A percentile compares a stretch with the other conserved stretches of the same genome.
These are phyloP conservation scores for Lavandula angustifolia DNA, from an alignment of 257 asterid species.

Conservation along the genomic window DNA sequence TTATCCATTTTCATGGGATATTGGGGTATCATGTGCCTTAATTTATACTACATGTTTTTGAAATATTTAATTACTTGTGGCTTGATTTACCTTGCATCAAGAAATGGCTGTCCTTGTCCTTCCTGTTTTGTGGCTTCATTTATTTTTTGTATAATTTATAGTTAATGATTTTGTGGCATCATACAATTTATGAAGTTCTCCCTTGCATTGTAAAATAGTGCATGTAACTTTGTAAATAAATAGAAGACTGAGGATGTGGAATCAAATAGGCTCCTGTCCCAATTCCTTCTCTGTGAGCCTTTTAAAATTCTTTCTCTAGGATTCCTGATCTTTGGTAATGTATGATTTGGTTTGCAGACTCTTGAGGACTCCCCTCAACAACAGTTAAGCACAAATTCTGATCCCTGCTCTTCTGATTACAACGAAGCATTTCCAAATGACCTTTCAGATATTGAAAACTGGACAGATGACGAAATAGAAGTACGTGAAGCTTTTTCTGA, in stretches of 20 bases:
- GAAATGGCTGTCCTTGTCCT: constrained; percentile 1
- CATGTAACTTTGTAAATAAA: neutral
- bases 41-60: neutral
- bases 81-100: neutral
- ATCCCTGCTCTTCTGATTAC: constrained; percentile 61
- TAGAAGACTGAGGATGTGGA: neutral
- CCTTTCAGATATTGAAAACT: constrained; percentile 57
- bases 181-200: neutral
- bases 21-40: neutral
- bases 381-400: constrained; percentile 42
- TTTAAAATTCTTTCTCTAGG: constrained; percentile 2
- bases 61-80: constrained; percentile 8
- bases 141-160: constrained; percentile 4
- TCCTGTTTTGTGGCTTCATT: neutral
- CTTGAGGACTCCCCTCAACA: constrained; percentile 61
- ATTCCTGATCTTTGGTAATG: constrained; percentile 17
- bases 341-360: constrained; percentile 46
- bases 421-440: constrained; percentile 50
- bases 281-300: neutral
- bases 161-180: neutral
- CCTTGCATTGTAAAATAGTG: neutral
- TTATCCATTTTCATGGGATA: neutral
- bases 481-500: constrained; percentile 38
- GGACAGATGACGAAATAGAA: constrained; percentile 61
- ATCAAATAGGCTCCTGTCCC: neutral